Evolutionary conservation across 2,329 filamentous ascomycete genomes (phyloP), one percentile per base, ranked within the genome.

Genomic region (Ceratocystis huliohia): DNA sequence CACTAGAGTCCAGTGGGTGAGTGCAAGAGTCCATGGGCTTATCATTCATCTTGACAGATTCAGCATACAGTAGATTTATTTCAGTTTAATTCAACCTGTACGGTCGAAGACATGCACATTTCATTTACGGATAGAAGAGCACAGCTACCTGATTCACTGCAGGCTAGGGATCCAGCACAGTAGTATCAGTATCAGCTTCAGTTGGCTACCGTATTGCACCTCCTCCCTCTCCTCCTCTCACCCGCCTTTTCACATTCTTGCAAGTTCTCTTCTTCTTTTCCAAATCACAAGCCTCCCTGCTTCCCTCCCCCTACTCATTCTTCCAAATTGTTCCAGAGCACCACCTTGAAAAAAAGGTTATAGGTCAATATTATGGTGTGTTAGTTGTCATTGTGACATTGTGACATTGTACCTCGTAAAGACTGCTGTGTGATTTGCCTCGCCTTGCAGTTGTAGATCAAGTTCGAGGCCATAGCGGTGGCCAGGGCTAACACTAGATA

Each of bases 381-480:
- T 50, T 50, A 5, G n/a, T 22, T 50, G 48, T 50, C 25, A 22
- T 28, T 28, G 22, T 10, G 25, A 41, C 37, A 41, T 41, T 41
- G 10, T 41, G 22, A 53, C 48, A n/a, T 53, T 22, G 48, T n/a
- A 7, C 48, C n/a, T 59, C 28, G 56, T 37, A 59, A 59, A 4
- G 56, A 30, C 28, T 41, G 28, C 28, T 30, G 17, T 30, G 1
- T 20, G 56, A 59, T 59, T 25, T 59, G 25, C 28, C 56, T 59
- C 33, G 5, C 56, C 56, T 59, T 59, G 56, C 56, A 37, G 56
- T 3, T 59, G 53, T 30, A 59, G 53, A 59, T 59, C 53, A 59
- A 59, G 53, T 41, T 41, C 10, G 13, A 41, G 10, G 10, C 13
- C 37, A 59, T 17, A 33, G 5, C 28, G 3, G 20, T 53, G 22